A percentile compares a stretch with the other conserved stretches of the same genome.
These are phyloP conservation scores for Pouteria campechiana DNA, from an alignment of 179 eudicot species.

Conservation along the genomic window DNA sequence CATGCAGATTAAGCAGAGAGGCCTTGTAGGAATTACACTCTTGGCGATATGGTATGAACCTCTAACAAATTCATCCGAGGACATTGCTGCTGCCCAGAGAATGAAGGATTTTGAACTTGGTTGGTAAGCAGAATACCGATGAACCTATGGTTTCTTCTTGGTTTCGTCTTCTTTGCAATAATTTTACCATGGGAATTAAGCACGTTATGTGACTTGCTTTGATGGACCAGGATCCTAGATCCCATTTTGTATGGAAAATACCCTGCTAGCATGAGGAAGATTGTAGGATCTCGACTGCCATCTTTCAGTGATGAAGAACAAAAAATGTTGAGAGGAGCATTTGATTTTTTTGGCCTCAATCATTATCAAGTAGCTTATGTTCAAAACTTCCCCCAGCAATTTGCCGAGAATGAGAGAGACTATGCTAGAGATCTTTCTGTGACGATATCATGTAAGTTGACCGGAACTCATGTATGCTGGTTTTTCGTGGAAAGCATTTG, in stretches of 20 bases:
- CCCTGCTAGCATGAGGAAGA: conserved; percentile 43
- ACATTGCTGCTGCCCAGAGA: conserved; percentile 50
- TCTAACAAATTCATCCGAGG: conserved; percentile 42
- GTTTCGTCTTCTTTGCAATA: too few species aligned
- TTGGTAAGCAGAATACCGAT: too few species aligned
- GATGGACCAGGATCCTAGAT: conserved; percentile 49
- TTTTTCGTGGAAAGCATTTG: too few species aligned
- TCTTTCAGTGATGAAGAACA: conserved; percentile 23
- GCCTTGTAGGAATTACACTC: conserved; percentile 48
- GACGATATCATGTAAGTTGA: too few species aligned
- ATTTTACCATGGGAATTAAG: too few species aligned
- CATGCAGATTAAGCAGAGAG: conserved; percentile 43
- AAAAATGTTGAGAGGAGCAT: conserved; percentile 17
- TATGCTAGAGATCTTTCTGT: too few species aligned
- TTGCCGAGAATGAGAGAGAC: too few species aligned
- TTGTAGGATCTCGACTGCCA: conserved; percentile 49
- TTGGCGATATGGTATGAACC: conserved; percentile 63
- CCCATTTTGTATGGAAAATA: conserved; percentile 61
- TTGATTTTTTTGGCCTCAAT: conserved; percentile 72
- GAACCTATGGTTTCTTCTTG: too few species aligned
- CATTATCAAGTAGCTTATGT: too few species aligned
- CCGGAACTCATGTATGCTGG: too few species aligned
- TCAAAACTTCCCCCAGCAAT: too few species aligned
- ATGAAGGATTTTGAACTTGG: conserved; percentile 57
- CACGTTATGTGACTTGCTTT: background rate